Base-by-base conservation (phyloP, 768 basidiomycete genomes). In the Hericium rajendrae region DNA sequence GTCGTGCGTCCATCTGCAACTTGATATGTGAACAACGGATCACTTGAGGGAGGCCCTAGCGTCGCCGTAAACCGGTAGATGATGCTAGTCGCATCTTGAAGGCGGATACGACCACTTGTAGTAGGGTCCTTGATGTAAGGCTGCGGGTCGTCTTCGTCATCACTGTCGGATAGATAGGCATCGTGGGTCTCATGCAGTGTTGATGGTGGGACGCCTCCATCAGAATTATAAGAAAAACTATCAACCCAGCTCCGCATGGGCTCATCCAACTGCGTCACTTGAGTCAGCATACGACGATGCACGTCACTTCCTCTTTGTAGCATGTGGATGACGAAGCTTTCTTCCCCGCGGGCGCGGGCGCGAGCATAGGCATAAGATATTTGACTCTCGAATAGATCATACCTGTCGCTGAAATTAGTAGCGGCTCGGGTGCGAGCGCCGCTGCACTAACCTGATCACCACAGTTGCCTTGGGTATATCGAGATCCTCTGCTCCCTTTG, bases 251-350 rank as follows among this genome's bases (percentile, higher is more conserved):
- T 64, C 54, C 70, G 61, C 67, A 82, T 74, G 16, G 70, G 68
- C 9, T 73, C 66, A 54, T 75, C 71, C 12, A 72, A 60, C 38
- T 70, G 71, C 6, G 75, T 73, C 13, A 76, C 70, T 28, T 67
- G 72, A 24, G 75, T 70, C n/a, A 88, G 56, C 38, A 78, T 73
- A 46, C 75, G 79, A 22, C 77, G 78, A 62, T 86, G 83, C 13
- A 67, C 61, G 57, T 80, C 78, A 59, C 82, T 83, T 3, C 74
- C 77, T 59, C 76, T 73, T 66, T 88, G 82, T 20, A 78, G 74
- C 78, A 90, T 78, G 64, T 86, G 78, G 6, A 89, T 68, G 43
- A 86, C 63, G 64, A 81, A 78, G 58, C 81, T 76, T 56, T 76
- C 72, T 43, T 73, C 69, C 8, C 76, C 77, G 49, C 73, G 66